Conservation (phyloP, 768 basidiomycete species). For the Calocera viscosa region DNA sequence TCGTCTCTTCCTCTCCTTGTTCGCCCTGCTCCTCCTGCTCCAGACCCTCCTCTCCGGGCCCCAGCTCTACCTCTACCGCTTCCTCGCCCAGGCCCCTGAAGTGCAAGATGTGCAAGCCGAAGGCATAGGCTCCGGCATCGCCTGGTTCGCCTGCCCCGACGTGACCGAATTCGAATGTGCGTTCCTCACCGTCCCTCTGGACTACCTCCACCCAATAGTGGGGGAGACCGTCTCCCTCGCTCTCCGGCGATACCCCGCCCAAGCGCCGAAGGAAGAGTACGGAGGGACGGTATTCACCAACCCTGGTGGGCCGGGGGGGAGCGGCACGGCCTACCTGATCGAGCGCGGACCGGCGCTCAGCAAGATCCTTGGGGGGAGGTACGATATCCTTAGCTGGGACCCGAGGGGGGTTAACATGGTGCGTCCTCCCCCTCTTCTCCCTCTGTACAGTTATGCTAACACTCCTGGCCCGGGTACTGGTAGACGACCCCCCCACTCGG, state of each 20-base stretch:
- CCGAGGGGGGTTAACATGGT: slow-evolving; percentile 7
- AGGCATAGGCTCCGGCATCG: background rate
- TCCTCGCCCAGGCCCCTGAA: background rate
- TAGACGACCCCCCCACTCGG: background rate
- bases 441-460: background rate
- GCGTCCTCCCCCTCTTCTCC: background rate
- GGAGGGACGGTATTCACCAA: slow-evolving; percentile 8
- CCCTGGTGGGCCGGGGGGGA: slow-evolving; percentile 19
- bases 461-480: background rate
- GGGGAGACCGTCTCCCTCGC: background rate
- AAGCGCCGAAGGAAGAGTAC: background rate
- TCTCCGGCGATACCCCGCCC: background rate
- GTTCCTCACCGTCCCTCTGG: background rate
- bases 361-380: slow-evolving; percentile 9
- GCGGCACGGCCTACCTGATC: slow-evolving; percentile 14
- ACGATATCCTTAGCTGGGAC: slow-evolving; percentile 9
- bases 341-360: slow-evolving; percentile 6
- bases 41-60: background rate
- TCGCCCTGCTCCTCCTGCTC: background rate
- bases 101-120: too few species aligned
- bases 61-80: background rate
- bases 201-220: background rate
- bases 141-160: slow-evolving; percentile 5
- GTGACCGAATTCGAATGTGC: background rate
- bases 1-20: background rate